These are phyloP conservation scores for Cutaneotrichosporon sp. DNA, from an alignment of 1,284 basidiomycete genomes.

Conservation along the genomic window DNA sequence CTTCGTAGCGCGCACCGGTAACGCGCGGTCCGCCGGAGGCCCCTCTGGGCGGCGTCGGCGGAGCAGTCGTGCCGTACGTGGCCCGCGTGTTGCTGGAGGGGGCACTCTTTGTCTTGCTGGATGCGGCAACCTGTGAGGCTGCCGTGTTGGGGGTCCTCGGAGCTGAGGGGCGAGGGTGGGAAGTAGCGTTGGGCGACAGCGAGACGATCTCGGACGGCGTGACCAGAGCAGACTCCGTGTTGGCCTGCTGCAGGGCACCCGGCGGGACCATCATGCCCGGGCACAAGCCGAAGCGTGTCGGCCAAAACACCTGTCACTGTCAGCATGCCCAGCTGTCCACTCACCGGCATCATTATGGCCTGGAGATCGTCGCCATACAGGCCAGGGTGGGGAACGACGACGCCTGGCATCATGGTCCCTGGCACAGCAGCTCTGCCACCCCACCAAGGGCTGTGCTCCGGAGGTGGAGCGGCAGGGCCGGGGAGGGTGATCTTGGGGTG, in stretches of 20 bases:
- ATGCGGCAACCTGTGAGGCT: background rate
- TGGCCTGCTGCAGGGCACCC: background rate
- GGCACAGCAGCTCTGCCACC: background rate
- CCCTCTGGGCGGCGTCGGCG: background rate
- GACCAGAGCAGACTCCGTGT: background rate
- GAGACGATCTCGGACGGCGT: background rate
- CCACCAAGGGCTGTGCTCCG: too few relatives aligned
- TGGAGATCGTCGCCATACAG: background rate
- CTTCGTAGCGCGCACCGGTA: constrained; percentile 24
- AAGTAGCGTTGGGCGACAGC: background rate
- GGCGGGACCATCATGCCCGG: background rate
- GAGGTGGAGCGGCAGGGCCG: background rate
- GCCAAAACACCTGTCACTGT: constrained; percentile 14
- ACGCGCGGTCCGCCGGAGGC: constrained; percentile 11
- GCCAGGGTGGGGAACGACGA: background rate
- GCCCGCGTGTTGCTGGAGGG: background rate
- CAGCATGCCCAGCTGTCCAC: background rate
- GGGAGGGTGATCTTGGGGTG: background rate
- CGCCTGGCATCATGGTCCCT: background rate
- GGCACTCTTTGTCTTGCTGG: too few relatives aligned
- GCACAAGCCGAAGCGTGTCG: background rate
- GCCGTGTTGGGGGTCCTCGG: background rate
- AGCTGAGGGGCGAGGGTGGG: background rate
- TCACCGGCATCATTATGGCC: constrained; percentile 11
- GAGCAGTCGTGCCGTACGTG: background rate